phyloP scores from a whole-genome alignment of 1,139 yeast species.

The Insectozyma bohioensis region DNA sequence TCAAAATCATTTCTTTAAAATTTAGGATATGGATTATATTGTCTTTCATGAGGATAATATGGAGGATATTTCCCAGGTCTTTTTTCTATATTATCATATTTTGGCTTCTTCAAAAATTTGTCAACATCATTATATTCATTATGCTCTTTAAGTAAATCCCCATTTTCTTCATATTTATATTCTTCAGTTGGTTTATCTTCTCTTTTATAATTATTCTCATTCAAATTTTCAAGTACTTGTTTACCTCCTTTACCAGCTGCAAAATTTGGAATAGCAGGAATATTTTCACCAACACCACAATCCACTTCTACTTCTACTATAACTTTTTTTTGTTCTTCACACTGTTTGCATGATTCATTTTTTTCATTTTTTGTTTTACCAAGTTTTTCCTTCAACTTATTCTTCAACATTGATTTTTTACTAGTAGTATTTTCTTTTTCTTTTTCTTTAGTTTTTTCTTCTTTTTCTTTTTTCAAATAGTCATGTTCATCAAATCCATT shows the following conservation, averaged over 20 bases:
- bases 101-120: constrained; percentile 4
- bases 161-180: neutral
- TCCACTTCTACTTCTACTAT: constrained; percentile 11
- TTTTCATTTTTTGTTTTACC: neutral
- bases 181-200: too few species aligned
- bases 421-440: neutral
- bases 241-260: neutral
- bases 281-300: constrained; percentile 3
- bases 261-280: neutral
- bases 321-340: constrained; percentile 8
- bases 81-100: too few species aligned
- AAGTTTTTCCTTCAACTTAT: constrained; percentile 1
- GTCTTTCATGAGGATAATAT: too few species aligned
- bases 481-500: constrained; percentile 5
- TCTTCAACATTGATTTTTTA: neutral
- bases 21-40: too few species aligned
- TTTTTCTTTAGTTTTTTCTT: constrained; percentile 1
- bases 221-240: constrained; percentile 7
- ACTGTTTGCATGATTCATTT: neutral
- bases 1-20: too few species aligned
- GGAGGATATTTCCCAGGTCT: too few species aligned
- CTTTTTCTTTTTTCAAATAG: constrained; percentile 5
- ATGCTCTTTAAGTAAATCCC: neutral
- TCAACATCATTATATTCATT: constrained; percentile 5
- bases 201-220: too few species aligned